phyloP scores from a whole-genome alignment of 2,329 filamentous ascomycete species.

The Elsinoe ampelina region DNA sequence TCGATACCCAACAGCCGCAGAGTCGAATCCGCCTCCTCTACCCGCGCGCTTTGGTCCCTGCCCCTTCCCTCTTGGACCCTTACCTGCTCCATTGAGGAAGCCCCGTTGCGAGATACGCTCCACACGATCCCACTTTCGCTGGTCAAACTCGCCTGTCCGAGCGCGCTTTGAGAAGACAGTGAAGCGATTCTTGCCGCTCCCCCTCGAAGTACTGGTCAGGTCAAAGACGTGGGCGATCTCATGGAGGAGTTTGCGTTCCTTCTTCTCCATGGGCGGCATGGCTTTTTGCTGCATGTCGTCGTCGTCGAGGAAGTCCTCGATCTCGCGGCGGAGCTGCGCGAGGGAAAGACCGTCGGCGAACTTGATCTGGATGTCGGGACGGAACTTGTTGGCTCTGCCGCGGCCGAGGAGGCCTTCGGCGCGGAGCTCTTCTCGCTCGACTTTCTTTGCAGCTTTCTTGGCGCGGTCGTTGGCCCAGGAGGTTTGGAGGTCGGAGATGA shows the following conservation, averaged over 20 bases:
- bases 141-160: conserved; percentile 51
- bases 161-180: conserved; percentile 68
- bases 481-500: conserved; percentile 31
- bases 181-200: conserved; percentile 62
- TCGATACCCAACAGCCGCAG: conserved; percentile 47
- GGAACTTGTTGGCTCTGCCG: conserved; percentile 32
- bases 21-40: conserved; percentile 28
- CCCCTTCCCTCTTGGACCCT: conserved; percentile 16
- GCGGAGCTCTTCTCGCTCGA: conserved; percentile 38
- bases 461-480: conserved; percentile 37
- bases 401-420: conserved; percentile 34
- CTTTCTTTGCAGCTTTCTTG: conserved; percentile 40
- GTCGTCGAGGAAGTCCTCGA: conserved; percentile 60
- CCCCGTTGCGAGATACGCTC: conserved; percentile 38
- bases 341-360: conserved; percentile 65
- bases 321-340: conserved; percentile 61
- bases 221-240: conserved; percentile 65
- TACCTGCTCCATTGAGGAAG: conserved; percentile 41
- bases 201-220: conserved; percentile 75
- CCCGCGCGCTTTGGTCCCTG: conserved; percentile 3
- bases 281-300: conserved; percentile 55
- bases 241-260: conserved; percentile 69
- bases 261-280: conserved; percentile 76
- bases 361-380: conserved; percentile 51
- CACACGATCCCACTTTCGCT: conserved; percentile 42